A percentile compares a stretch with the other conserved stretches of the same genome.
phyloP scores from a whole-genome alignment of 768 basidiomycete genomes.

The Strobilomyces echinocephalus region DNA sequence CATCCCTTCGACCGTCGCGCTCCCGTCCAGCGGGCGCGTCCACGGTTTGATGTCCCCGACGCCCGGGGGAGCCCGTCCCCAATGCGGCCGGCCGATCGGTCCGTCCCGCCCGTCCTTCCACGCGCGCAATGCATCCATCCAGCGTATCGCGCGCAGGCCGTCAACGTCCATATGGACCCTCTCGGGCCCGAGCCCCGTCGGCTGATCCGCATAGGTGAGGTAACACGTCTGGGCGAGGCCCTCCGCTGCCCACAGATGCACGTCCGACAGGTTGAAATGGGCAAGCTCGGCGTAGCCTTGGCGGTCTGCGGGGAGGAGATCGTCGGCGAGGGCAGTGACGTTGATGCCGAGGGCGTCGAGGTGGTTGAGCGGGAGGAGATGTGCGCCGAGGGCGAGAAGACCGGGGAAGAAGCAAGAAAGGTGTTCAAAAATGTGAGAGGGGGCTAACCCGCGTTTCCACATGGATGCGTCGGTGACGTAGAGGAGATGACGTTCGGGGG shows the following conservation, averaged over 20 bases:
- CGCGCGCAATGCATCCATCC: slow-evolving; percentile 34
- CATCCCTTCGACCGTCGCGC: slow-evolving; percentile 4
- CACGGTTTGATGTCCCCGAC: slow-evolving; percentile 33
- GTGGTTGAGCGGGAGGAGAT: slow-evolving; percentile 54
- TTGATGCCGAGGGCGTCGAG: slow-evolving; percentile 47
- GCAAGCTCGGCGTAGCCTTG: slow-evolving; percentile 37
- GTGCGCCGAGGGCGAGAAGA: slow-evolving; percentile 64
- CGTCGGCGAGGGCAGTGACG: slow-evolving; percentile 32
- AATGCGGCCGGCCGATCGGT: slow-evolving; percentile 28
- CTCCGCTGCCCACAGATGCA: slow-evolving; percentile 73
- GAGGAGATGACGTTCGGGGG: slow-evolving; percentile 60
- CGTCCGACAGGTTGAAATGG: slow-evolving; percentile 48
- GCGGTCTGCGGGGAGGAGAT: slow-evolving; percentile 19
- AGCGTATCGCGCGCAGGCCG: slow-evolving; percentile 19
- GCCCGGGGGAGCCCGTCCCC: slow-evolving; percentile 44
- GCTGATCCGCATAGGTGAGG: slow-evolving; percentile 65
- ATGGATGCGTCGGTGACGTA: slow-evolving; percentile 57
- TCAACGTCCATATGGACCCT: slow-evolving; percentile 33
- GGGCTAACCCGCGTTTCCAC: slow-evolving; percentile 20
- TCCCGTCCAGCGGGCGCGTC: slow-evolving; percentile 5
- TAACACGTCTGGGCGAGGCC: slow-evolving; percentile 71
- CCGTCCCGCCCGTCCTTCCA: slow-evolving; percentile 37
- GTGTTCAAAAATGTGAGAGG: slow-evolving; percentile 59
- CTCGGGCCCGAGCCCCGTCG: slow-evolving; percentile 68
- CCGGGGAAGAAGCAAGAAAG: slow-evolving; percentile 77